These are phyloP conservation scores for Endoconidiophora polonica DNA, from an alignment of 2,329 filamentous ascomycete species.

Conservation along the genomic window DNA sequence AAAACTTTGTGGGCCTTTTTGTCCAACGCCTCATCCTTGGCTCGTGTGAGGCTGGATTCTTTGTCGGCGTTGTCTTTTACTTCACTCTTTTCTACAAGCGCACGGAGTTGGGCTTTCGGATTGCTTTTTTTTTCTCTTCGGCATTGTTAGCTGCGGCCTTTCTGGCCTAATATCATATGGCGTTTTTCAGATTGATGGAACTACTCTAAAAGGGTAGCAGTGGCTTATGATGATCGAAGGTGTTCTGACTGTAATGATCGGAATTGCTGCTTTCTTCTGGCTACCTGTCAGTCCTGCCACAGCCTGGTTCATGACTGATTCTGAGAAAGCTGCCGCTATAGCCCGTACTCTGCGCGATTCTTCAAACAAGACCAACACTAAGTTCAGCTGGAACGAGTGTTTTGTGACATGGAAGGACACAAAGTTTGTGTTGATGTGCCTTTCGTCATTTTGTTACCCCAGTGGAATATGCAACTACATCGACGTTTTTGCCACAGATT, in stretches of 20 bases:
- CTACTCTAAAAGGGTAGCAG: constrained; percentile 42
- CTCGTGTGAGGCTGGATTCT: constrained; percentile 36
- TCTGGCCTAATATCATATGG: constrained; percentile 45
- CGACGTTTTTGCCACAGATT: constrained; percentile 33
- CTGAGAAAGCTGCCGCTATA: constrained; percentile 29
- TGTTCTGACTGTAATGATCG: constrained; percentile 23
- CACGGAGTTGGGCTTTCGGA: constrained; percentile 45
- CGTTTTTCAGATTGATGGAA: constrained; percentile 39
- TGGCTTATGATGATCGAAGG: constrained; percentile 57
- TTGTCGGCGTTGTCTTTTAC: constrained; percentile 32
- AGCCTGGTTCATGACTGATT: constrained; percentile 27
- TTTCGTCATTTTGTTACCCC: constrained; percentile 30
- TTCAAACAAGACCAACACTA: constrained; percentile 22
- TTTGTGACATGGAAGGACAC: constrained; percentile 24
- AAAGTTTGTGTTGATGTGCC: constrained; percentile 26
- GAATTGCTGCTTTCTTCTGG: constrained; percentile 20
- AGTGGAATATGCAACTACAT: constrained; percentile 24
- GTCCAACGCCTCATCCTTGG: constrained; percentile 31
- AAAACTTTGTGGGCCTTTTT: constrained; percentile 31
- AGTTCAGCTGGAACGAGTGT: constrained; percentile 24
- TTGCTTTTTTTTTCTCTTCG: constrained; percentile 40
- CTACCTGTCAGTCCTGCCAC: constrained; percentile 31
- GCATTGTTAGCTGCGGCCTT: constrained; percentile 52
- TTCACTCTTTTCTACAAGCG: constrained; percentile 41
- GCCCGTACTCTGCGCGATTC: constrained; percentile 29